Evolutionary conservation across 805 yeast genomes (phyloP).

Genomic region (Komagataella mondaviorum): DNA sequence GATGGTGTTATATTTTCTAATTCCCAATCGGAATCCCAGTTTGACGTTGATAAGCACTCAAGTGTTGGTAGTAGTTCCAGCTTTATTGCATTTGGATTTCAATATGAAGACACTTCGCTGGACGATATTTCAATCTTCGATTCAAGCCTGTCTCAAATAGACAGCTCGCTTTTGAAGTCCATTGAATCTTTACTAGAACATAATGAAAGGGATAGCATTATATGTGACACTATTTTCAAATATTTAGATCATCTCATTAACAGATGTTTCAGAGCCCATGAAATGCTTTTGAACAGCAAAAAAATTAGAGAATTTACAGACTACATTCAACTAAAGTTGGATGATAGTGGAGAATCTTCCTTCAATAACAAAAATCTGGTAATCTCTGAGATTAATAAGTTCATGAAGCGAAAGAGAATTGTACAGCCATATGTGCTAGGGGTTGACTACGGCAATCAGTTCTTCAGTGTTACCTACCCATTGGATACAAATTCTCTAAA

Average conservation of each 20-base stretch:
- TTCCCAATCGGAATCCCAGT: not conserved
- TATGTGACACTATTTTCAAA: not conserved
- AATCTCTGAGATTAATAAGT: conserved; percentile 10
- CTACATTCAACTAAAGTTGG: not conserved
- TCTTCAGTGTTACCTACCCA: conserved; percentile 8
- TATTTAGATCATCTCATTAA: not conserved
- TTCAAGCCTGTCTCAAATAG: not conserved
- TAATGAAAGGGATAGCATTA: not conserved
- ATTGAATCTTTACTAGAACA: not conserved
- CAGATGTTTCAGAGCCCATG: not conserved
- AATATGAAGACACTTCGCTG: not conserved
- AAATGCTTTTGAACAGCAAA: not conserved
- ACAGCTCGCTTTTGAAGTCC: not conserved
- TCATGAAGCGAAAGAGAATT: conserved; percentile 11
- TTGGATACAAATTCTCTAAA: conserved; percentile 9
- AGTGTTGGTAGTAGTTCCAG: not conserved
- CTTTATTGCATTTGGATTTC: not conserved
- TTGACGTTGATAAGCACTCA: not conserved
- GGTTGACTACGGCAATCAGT: conserved; percentile 9
- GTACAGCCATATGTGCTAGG: conserved; percentile 16
- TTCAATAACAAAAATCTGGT: not conserved
- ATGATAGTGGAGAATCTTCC: not conserved
- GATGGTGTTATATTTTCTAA: too few species aligned
- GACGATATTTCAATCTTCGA: not conserved
- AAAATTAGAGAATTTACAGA: not conserved